Base-by-base conservation (phyloP, 2,329 filamentous ascomycete species). In the Colletotrichum sp. region DNA sequence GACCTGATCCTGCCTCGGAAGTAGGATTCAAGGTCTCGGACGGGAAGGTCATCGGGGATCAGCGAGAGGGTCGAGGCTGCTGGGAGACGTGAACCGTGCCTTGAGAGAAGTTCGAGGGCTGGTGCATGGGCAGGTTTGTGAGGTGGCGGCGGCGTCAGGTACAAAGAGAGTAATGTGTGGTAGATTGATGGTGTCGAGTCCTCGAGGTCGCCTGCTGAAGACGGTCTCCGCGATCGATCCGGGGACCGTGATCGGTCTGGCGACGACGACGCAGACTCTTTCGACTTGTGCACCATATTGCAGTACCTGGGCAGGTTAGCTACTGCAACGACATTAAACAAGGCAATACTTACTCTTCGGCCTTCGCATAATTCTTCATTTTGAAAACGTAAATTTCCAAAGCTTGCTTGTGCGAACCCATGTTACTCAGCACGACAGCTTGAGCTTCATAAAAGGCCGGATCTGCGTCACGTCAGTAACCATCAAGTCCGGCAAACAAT, bases 341-440 rank as follows among this genome's bases (percentile, higher is more conserved):
- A 7, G 30, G 32, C 55, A 43, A 16, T 62, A 88, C 92, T 77
- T 87, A 98, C 93, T 98, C 95, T 90, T 99, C 97, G 36, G 97
- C 97, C 84, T 98, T 98, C 15, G 87, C 88, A 77, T 95, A 96
- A 83, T 98, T 94, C 79, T 94, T 88, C 83, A 99, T 91, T 83
- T 96, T 97, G 86, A 98, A 99, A 32, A 98, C 96, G 83, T 98
- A 99, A 68, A 99, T 98, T 82, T 97, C 94, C n/a, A 99, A 87
- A 0, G 97, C 97, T 84, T 98, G 96, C 82, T 95, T 96, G 85
- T 99, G 96, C 80, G 96, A 94, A 8, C 95, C 95, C 95, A 98
- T 98, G 79, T 97, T 97, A 84, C 95, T 96, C 52, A 98, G 91
- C 24, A 98, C 93, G 60, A 98, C 93, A 8, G 97, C 97, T 76